Base-by-base conservation (phyloP, 805 yeast genomes). In the Isabelozyma heimii region DNA sequence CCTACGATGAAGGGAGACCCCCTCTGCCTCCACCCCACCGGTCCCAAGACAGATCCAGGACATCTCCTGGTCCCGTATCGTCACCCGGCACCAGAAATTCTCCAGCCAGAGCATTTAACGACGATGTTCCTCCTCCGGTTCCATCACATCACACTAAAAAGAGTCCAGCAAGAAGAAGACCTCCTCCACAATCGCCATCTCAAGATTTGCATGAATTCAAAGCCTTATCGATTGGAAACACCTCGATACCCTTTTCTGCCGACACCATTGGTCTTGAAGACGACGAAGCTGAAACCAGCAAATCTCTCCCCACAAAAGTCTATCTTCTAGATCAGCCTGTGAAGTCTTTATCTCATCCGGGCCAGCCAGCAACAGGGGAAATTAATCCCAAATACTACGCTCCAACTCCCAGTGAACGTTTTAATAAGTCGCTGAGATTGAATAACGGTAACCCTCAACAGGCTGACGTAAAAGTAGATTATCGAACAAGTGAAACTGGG, bases 341-440 rank as follows among this genome's bases (percentile, higher is more conserved):
- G 16, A 58, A 63, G 49, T 61, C 73, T 7, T 57, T 72, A 43
- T 59, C 69, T 0, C 50, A 53, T 37, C 27, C 51, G 0, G 54
- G 47, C 5, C 64, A 61, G 35, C 45, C 48, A 9, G 30, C 49
- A 8, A 53, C 56, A 12, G 62, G 58, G 9, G 62, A 68, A 51
- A 54, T 69, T 1, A 60, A 64, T 14, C 73, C 75, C 6, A 61
- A 58, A 44, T 70, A 62, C 51, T 66, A 74, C 51, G 81, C 82
- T 0, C 82, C 82, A 4, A 69, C 79, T 0, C 81, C 82, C 2
- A 66, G 69, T 42, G 80, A 76, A 47, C 75, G 71, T 48, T 58
- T 72, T 27, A 51, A 56, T 16, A 55, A 57, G 37, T 56, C 53
- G 9, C 42, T 57, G 28, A 52, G 66, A 14, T 52, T 65, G 24